Evolutionary conservation across 2,329 filamentous ascomycete genomes (phyloP), one percentile per base, ranked within the genome.

Genomic region (Calonectria honghensis): DNA sequence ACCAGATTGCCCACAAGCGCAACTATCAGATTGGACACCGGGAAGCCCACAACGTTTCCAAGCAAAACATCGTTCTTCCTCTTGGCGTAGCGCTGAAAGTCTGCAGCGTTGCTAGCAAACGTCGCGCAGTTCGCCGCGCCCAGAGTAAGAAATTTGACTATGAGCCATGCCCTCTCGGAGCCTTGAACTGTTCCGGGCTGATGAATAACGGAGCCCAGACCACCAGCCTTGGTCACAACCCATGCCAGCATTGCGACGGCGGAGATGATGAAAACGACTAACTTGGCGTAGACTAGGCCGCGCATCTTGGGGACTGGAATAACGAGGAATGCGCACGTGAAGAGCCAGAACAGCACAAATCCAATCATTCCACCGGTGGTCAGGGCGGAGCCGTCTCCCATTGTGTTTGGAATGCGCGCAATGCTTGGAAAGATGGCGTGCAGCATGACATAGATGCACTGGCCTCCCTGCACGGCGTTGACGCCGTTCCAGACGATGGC

Each of bases 401-500:
- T 86, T 0, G 78, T 81, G 72, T 88, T 85, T 0, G 82, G 83
- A 9, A 88, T 83, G 4, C 81, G 77, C 0, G 83, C 84, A 66
- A 87, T 86, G 13, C 79, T 80, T 3, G 86, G 87, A 35, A 85
- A 86, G 18, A 88, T 81, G 27, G 87, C 83, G 73, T 87, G 71
- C 3, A 88, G 80, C 78, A 87, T 85, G 16, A 77, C 79, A 14
- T 83, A 82, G 66, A 82, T 73, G 52, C 82, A 82, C 72, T 82
- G 78, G 0, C 80, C 84, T 5, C 85, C 85, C 61, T 85, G 83
- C 0, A 84, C 83, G 0, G 80, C 79, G 57, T 86, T 87, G 2
- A 87, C 85, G 2, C 86, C 86, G 59, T 86, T 86, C 86, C 86
- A 88, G 6, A 88, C 86, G 67, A 87, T 85, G 2, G 86, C 82